Base-by-base conservation (phyloP, 1,284 basidiomycete species). In the Puccinia hordei region DNA sequence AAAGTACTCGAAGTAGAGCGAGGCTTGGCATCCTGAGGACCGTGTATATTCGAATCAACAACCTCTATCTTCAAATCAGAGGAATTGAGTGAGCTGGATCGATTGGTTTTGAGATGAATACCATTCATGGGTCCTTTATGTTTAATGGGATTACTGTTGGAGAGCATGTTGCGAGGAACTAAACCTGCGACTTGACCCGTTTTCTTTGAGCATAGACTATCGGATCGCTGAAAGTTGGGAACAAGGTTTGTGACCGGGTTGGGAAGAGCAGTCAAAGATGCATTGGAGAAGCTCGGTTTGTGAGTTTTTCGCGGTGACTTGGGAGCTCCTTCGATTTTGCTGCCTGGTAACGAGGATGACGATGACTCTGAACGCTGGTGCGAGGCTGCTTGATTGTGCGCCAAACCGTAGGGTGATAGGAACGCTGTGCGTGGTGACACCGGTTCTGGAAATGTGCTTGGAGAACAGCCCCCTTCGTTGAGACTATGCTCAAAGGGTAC, bases 381-480 rank as follows among this genome's bases (percentile, higher is more conserved):
- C 19, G 49, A 53, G 9, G 27, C 15, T 9, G 69, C 27, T 51
- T 72, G 69, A 19, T 46, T 51, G 55, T 55, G 69, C 33, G 69
- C 51, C 33, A 72, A 33, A 24, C 69, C 69, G 51, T 72, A 72
- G 17, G 69, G 49, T n/a, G 49, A 72, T 55, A 72, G 49, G 69
- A 72, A 72, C 30, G 69, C 69, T 33, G 69, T 72, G 2, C 69
- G 44, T 8, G 69, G 69, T 9, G 69, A 72, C 12, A 72, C 69
- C 15, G 49, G 69, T 53, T 72, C 69, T 10, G 44, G 44, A 1
- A 53, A 55, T 35, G 30, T 12, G n/a, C 12, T n/a, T 27, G 35
- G 9, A 17, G 61, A 13, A n/a, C 49, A 27, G 49, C 46, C 24
- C 15, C 41, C 51, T 30, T 72, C 49, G 51, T n/a, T 33, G 10